A percentile compares a stretch with the other conserved stretches of the same genome.
Evolutionary conservation across 2,329 filamentous ascomycete genomes (phyloP).

Genomic region (Karstenula rhodostoma): DNA sequence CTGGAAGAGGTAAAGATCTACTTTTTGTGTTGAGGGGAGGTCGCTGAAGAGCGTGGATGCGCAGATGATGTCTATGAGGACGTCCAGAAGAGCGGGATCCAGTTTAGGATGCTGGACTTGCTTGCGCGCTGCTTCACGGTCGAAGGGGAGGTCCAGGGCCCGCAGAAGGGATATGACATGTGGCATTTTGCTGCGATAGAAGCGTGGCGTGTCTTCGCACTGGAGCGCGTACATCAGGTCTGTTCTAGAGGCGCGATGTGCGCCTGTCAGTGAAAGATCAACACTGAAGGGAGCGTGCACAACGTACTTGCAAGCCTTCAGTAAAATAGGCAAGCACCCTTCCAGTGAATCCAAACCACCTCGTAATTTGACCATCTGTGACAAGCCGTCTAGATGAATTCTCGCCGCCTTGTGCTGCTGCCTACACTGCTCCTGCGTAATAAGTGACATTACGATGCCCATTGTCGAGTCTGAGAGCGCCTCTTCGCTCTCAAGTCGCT

Average conservation of each 20-base stretch:
- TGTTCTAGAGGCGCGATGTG: background rate
- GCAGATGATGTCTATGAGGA: background rate
- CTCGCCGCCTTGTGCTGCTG: conserved; percentile 6
- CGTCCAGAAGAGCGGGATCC: background rate
- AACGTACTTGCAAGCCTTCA: conserved; percentile 15
- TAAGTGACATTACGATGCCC: conserved; percentile 4
- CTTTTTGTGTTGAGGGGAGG: background rate
- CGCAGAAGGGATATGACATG: background rate
- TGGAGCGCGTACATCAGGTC: conserved; percentile 10
- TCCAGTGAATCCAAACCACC: conserved; percentile 6
- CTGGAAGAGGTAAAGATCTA: conserved; percentile 12
- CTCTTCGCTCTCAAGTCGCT: conserved; percentile 10
- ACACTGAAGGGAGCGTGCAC: no score
- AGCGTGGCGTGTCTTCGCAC: background rate
- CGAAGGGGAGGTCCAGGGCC: background rate
- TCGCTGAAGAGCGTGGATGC: background rate
- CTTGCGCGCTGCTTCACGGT: background rate
- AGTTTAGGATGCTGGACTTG: background rate
- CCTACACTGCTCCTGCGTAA: conserved; percentile 12
- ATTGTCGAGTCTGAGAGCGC: conserved; percentile 14
- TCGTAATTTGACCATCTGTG: conserved; percentile 8
- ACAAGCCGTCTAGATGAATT: conserved; percentile 7
- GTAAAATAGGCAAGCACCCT: background rate
- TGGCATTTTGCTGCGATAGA: conserved; percentile 4
- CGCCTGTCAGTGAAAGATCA: no score